A percentile compares a stretch with the other conserved stretches of the same genome.
These are phyloP conservation scores for Schwanniomyces vanrijiae DNA, from an alignment of 805 yeast genomes.

Conservation along the genomic window DNA sequence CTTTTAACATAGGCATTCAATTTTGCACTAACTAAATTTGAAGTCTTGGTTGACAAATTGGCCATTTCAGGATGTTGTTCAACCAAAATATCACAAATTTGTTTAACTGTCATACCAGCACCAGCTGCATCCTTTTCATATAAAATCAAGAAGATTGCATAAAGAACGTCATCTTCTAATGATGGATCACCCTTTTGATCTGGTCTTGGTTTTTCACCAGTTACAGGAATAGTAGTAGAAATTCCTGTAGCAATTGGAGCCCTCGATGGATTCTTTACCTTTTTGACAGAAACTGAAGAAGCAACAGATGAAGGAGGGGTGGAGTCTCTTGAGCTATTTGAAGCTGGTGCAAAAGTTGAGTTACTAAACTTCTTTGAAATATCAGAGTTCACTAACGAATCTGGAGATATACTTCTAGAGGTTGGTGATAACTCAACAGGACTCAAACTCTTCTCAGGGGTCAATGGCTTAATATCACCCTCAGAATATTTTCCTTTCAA, in stretches of 20 bases:
- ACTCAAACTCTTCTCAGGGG: constrained; percentile 25
- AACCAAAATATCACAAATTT: constrained; percentile 72
- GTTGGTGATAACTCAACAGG: constrained; percentile 35
- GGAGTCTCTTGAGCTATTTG: constrained; percentile 31
- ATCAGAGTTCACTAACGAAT: constrained; percentile 38
- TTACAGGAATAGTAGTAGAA: constrained; percentile 76
- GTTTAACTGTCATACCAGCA: constrained; percentile 87
- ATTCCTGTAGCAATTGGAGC: constrained; percentile 68
- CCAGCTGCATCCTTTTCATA: constrained; percentile 68
- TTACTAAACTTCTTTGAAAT: constrained; percentile 7
- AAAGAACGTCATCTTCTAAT: constrained; percentile 73
- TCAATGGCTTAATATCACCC: constrained; percentile 19
- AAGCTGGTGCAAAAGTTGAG: constrained; percentile 8
- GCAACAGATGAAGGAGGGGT: constrained; percentile 24
- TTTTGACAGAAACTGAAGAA: constrained; percentile 19
- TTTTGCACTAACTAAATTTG: constrained; percentile 79
- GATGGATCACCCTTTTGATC: constrained; percentile 57
- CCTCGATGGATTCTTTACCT: constrained; percentile 39
- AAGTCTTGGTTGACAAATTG: constrained; percentile 73
- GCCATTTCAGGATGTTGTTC: constrained; percentile 85
- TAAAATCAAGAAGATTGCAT: constrained; percentile 70
- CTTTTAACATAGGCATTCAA: constrained; percentile 82
- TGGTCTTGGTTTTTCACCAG: constrained; percentile 71
- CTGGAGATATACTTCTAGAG: constrained; percentile 44
- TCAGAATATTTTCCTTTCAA: constrained; percentile 15